Evolutionary conservation across 306 rosid genomes (phyloP).

Genomic region (Cicer pinnatifidum): DNA sequence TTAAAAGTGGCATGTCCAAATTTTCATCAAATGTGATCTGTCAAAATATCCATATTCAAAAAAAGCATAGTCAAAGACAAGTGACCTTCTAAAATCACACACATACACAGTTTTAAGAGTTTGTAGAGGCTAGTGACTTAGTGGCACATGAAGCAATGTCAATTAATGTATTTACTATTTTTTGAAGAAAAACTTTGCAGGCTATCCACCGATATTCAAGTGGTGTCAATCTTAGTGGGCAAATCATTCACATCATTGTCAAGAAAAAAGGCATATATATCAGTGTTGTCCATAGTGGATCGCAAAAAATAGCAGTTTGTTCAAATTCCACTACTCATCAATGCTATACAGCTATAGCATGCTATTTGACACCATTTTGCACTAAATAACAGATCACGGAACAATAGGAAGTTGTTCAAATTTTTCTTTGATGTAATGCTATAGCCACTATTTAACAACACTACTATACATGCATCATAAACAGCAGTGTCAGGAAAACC

Average conservation of each 20-base stretch:
- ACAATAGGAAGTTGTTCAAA: too few relatives aligned
- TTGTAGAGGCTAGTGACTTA: not conserved
- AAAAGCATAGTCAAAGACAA: slow-evolving; percentile 37
- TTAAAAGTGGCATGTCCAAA: slow-evolving; percentile 69
- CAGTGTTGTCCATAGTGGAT: too few relatives aligned
- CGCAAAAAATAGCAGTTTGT: too few relatives aligned
- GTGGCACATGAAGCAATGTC: slow-evolving; percentile 19
- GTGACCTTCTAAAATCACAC: slow-evolving; percentile 13
- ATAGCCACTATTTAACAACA: too few relatives aligned
- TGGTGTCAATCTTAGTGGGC: slow-evolving; percentile 24
- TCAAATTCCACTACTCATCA: too few relatives aligned
- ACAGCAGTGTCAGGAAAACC: not conserved
- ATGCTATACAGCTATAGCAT: too few relatives aligned
- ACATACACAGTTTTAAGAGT: not conserved
- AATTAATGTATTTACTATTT: not conserved
- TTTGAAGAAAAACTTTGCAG: slow-evolving; percentile 5
- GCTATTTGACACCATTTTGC: too few relatives aligned
- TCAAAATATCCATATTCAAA: slow-evolving; percentile 45
- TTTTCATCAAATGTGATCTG: slow-evolving; percentile 70
- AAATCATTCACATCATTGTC: slow-evolving; percentile 30
- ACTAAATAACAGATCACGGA: too few relatives aligned
- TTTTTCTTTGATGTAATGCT: too few relatives aligned
- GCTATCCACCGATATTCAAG: slow-evolving; percentile 5
- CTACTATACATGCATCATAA: not conserved
- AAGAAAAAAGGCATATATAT: not conserved